A percentile compares a stretch with the other conserved stretches of the same genome.
These are phyloP conservation scores for Kwoniella shivajii DNA, from an alignment of 1,284 basidiomycete genomes.

Conservation along the genomic window DNA sequence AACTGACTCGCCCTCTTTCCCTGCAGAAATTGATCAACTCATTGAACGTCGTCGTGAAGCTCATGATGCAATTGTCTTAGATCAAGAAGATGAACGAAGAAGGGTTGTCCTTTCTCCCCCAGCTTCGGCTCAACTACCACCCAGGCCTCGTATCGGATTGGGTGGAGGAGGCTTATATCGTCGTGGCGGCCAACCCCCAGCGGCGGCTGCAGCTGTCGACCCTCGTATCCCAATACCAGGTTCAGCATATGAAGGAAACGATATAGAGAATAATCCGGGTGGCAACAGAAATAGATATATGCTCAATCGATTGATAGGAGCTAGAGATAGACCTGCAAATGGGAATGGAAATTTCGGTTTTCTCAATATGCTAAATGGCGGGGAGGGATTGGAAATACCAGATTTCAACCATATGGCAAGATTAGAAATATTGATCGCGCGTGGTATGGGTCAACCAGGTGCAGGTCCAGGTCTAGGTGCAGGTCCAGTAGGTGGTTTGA, in stretches of 20 bases:
- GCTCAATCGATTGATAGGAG: no score
- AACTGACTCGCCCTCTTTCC: background rate
- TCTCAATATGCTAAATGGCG: no score
- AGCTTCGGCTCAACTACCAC: background rate
- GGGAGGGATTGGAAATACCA: no score
- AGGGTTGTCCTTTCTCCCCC: slow-evolving; percentile 17
- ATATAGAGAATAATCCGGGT: no score
- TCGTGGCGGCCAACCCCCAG: background rate
- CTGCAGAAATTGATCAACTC: slow-evolving; percentile 5
- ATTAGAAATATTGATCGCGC: no score
- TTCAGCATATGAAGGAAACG: no score
- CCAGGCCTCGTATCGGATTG: slow-evolving; percentile 3
- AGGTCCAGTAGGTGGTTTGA: background rate
- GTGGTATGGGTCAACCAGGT: background rate
- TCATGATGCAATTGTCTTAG: slow-evolving; percentile 5
- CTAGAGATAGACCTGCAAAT: no score
- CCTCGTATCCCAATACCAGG: background rate
- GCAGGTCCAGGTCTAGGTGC: background rate
- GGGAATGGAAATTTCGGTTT: no score
- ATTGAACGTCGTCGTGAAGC: background rate
- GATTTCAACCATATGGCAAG: no score
- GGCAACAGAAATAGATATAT: no score
- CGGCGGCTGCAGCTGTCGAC: background rate
- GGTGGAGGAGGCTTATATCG: slow-evolving; percentile 5
- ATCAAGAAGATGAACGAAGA: slow-evolving; percentile 12